These are phyloP conservation scores for Angomonas deanei DNA, from an alignment of 208 protist genomes.

Conservation along the genomic window DNA sequence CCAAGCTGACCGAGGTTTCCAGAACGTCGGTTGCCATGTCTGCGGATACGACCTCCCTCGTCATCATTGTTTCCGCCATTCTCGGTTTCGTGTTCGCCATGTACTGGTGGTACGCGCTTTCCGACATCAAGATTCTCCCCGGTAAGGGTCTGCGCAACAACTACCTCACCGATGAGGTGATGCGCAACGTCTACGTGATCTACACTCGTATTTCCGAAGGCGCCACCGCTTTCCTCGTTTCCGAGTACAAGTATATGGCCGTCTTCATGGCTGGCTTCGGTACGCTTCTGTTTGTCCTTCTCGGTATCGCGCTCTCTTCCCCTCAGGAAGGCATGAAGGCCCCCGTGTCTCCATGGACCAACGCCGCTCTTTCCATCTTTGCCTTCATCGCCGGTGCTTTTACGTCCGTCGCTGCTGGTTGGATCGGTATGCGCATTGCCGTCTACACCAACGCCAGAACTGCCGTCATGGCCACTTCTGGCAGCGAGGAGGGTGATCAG, in stretches of 20 bases:
- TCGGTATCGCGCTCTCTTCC: constrained; percentile 56
- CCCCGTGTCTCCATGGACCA: constrained; percentile 37
- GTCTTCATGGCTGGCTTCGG: constrained; percentile 76
- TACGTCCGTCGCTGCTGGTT: constrained; percentile 76
- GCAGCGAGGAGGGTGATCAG: constrained; percentile 50
- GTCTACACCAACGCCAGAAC: constrained; percentile 87
- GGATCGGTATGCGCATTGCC: constrained; percentile 88
- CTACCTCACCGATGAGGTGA: constrained; percentile 75
- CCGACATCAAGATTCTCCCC: constrained; percentile 47
- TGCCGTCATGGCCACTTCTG: constrained; percentile 69
- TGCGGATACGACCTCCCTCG: constrained; percentile 15
- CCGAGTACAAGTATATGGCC: constrained; percentile 86
- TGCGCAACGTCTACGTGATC: constrained; percentile 82
- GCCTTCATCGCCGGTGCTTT: constrained; percentile 68
- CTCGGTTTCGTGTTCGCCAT: constrained; percentile 70
- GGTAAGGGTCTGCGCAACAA: constrained; percentile 61
- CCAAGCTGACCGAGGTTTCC: neutral
- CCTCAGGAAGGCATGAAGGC: constrained; percentile 27
- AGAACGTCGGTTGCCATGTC: constrained; percentile 24
- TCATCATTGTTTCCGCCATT: constrained; percentile 51
- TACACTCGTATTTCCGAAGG: constrained; percentile 74
- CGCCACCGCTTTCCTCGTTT: constrained; percentile 71
- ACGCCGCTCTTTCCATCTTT: constrained; percentile 55
- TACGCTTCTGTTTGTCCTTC: constrained; percentile 68
- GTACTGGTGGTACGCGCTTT: constrained; percentile 79